phyloP scores from a whole-genome alignment of 2,329 filamentous ascomycete species.

The Fusarium sp. region DNA sequence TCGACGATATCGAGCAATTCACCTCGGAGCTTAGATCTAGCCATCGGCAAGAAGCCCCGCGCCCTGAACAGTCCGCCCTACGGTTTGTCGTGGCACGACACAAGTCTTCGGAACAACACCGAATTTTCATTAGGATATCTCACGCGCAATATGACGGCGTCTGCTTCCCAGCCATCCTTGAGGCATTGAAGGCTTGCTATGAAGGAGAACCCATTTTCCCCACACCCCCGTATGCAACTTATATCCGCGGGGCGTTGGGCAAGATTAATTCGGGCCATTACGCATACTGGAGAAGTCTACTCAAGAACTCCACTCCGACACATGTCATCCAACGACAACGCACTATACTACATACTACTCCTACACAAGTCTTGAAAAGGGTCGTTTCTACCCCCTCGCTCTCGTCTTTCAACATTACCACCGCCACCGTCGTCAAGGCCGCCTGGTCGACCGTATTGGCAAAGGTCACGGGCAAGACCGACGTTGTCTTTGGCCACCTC shows the following conservation, averaged over 20 bases:
- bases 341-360: slow-evolving; percentile 1
- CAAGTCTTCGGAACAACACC: slow-evolving; percentile 18
- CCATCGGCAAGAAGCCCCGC: background rate
- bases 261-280: slow-evolving; percentile 1
- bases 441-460: slow-evolving; percentile 61
- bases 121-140: slow-evolving; percentile 33
- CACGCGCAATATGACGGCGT: slow-evolving; percentile 37
- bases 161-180: slow-evolving; percentile 34
- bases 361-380: slow-evolving; percentile 14
- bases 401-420: slow-evolving; percentile 38
- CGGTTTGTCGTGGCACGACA: slow-evolving; percentile 24
- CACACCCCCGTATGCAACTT: slow-evolving; percentile 16
- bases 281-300: slow-evolving; percentile 27
- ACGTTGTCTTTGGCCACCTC: slow-evolving; percentile 37
- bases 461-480: slow-evolving; percentile 53
- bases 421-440: slow-evolving; percentile 61
- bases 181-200: slow-evolving; percentile 11
- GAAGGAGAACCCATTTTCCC: slow-evolving; percentile 19
- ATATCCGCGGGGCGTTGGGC: slow-evolving; percentile 14
- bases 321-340: slow-evolving; percentile 8
- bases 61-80: slow-evolving; percentile 11
- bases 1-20: slow-evolving; percentile 23
- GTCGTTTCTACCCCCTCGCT: slow-evolving; percentile 26
- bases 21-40: slow-evolving; percentile 8
- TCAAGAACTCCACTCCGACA: slow-evolving; percentile 23